Evolutionary conservation across 2,329 filamentous ascomycete species (phyloP), one percentile per base, ranked within the genome.

Genomic region (Rutstroemia sp.): DNA sequence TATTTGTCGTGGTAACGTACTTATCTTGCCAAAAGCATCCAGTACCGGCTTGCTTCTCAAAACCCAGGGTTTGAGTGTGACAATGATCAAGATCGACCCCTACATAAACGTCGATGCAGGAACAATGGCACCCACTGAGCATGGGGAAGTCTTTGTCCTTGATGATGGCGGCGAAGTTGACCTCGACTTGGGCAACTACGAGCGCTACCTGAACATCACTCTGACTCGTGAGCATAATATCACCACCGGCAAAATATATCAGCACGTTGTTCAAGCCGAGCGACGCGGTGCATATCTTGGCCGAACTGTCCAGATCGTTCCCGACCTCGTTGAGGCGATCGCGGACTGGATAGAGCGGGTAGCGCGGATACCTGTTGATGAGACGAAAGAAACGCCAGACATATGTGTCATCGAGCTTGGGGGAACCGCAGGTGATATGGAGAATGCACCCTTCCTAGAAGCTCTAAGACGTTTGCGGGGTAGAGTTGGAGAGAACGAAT

Each of bases 191-290:
- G 86, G 86, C 61, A 89, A 88, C 72, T 88, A 88, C 73, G 86
- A 89, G 70, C 80, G 86, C 45, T 45, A 45, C 40, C 40, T 45
- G 9, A 45, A 19, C 17, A 45, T 45, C 9, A 45, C 14, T 21
- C 19, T 45, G 17, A 45, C 40, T 10, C 40, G 40, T 2, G 40
- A 45, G n/a, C 89, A 92, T 77, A 97, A 96, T 73, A 95, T 99
- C 73, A 99, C 94, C 3, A 96, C 92, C 6, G 94, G 94, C 69
- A 96, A 96, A 77, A 89, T 97, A 64, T 97, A 96, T 74, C 80
- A 89, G 68, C 83, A 87, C 66, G 92, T 96, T 51, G 91, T 96
- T 67, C 82, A 91, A 67, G 83, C 58, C 80, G 82, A 68, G 40
- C n/a, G 40, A 21, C n/a, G n/a, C n/a, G 17, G 40, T n/a, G 40